Base-by-base conservation (phyloP, 176 grass and related monocot species). In the Zoysia japonica region DNA sequence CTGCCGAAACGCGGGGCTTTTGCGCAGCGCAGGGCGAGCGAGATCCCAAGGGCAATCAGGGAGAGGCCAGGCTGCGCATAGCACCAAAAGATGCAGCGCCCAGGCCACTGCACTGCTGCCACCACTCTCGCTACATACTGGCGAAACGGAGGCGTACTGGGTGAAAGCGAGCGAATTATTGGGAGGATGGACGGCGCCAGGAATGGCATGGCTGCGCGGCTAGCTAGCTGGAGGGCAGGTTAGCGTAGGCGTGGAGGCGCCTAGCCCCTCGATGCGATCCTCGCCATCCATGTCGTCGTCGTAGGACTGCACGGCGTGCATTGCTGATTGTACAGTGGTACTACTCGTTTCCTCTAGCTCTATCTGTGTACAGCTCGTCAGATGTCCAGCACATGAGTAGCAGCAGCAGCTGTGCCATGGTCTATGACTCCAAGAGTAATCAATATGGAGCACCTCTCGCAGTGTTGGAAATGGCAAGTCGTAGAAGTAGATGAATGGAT, bases 1-100 rank as follows among this genome's bases (percentile, higher is more conserved):
- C 78, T 81, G 82, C 87, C 87, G 20, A 85, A 81, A 89, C 47
- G 60, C 72, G 77, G 71, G 61, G 77, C 66, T 35, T 56, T 56
- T 28, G 28, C 28, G 28, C 28, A 28, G 64, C 63, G 67, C 56
- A 60, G 55, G 83, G 44, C 53, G 28, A 28, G 28, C 28, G 28
- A 28, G 28, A 28, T 28, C 28, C 28, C 28, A 47, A 84, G 61
- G 67, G 78, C 80, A 82, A 82, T 86, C 67, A 75, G 69, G 10
- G 44, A 70, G 40, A 82, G 54, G 60, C 48, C 71, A 42, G 51
- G 51, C 51, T 12, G 51, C 51, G 45, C 14, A 57, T 47, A 52
- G 74, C 66, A 35, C 54, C 54, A 80, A 13, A 68, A 66, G 51
- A 15, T 74, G 39, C 55, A 46, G 40, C 44, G 38, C 46, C 55